phyloP scores from a whole-genome alignment of 179 eudicot genomes.

The Corrigiola litoralis region DNA sequence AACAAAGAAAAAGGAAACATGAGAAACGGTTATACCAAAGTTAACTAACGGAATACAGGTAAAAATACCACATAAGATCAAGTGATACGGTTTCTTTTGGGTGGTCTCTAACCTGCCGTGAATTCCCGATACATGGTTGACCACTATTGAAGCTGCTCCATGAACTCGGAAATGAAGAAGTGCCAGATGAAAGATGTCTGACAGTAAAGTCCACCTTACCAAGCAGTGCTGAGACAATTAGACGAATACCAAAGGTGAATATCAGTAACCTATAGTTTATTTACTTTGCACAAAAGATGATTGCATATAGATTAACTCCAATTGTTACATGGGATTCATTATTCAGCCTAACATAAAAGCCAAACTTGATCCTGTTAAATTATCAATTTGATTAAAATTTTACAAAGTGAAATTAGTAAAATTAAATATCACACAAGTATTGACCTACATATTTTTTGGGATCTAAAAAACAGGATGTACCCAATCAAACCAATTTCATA shows the following conservation, averaged over 20 bases:
- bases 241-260: too few species aligned
- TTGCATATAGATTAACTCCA: background rate
- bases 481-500: background rate
- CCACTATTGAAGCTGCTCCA: slow-evolving; percentile 51
- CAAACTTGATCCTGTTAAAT: too few species aligned
- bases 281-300: background rate
- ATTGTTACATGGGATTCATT: background rate
- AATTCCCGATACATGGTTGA: slow-evolving; percentile 61
- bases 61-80: background rate
- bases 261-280: too few species aligned
- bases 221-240: slow-evolving; percentile 46
- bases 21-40: too few species aligned
- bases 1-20: background rate
- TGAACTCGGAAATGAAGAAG: slow-evolving; percentile 54
- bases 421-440: background rate
- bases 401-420: background rate
- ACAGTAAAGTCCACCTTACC: slow-evolving; percentile 99
- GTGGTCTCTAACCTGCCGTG: slow-evolving; percentile 55
- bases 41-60: too few species aligned
- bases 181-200: slow-evolving; percentile 77
- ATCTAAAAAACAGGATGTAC: background rate
- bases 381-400: background rate
- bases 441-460: background rate
- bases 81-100: background rate
- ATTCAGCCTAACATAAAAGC: background rate